Base-by-base conservation (phyloP, 768 basidiomycete species). In the Ramaria sp. region DNA sequence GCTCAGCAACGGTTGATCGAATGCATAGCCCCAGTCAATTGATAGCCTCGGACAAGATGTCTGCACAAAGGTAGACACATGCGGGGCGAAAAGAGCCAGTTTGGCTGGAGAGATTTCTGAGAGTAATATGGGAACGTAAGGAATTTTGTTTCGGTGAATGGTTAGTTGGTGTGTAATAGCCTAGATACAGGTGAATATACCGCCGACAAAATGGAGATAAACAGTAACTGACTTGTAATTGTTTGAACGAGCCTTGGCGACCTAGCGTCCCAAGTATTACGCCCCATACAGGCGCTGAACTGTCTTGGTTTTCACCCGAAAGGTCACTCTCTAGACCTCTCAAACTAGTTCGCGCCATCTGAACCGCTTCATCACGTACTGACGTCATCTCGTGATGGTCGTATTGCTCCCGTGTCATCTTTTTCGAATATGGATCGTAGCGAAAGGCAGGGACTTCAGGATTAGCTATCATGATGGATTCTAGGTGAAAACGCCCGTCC, bases 391-490 rank as follows among this genome's bases (percentile, higher is more conserved):
- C 86, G 9, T 72, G 68, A 64, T 98, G 92, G 63, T 91, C 79
- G 62, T 98, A 99, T 3, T 83, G 78, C 67, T 99, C 96, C 58
- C 91, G 74, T 1, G 96, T 97, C 51, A 99, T 77, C 66, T 93
- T 96, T 70, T 99, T 99, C 20, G 92, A 91, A 69, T 98, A 99
- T 3, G 96, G 96, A 66, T 98, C 96, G 70, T 98, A 99, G 20
- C 96, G 83, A 72, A 96, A 99, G 0, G 96, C 94, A 11, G 96
- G 93, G 17, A 98, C 78, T 31, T 79, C 70, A 0, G 96, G 96
- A 68, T 99, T 99, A n/a, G 93, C 92, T 59, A 99, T 96, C 96
- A 99, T 99, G 68, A 97, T 93, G 13, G 91, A 89, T 70, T 99
- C 96, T 17, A 98, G 79, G 67, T 98, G 96, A 74, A 99, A 99